Percentiles rank a stretch among this genome's conserved stretches.
Conservation (phyloP, 495 filamentous ascomycete genomes). For the Umbilicaria muhlenbergii region DNA sequence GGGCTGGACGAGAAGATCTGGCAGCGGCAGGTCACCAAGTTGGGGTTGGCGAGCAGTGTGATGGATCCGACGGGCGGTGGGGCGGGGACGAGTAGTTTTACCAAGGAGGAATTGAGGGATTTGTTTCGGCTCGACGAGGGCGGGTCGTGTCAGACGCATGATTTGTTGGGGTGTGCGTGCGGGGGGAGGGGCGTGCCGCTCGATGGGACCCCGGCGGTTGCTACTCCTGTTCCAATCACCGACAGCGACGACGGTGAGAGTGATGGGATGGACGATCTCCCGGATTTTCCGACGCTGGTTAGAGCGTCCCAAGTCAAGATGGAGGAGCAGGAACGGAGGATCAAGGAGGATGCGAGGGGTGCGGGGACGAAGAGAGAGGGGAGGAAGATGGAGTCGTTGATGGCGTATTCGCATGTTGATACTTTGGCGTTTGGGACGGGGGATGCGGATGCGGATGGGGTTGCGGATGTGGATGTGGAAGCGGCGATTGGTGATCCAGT, state of each 20-base stretch:
- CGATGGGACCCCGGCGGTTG: constrained; percentile 1
- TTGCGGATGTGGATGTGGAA: constrained; percentile 25
- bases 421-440: constrained; percentile 19
- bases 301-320: constrained; percentile 47
- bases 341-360: constrained; percentile 19
- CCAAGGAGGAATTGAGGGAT: constrained; percentile 51
- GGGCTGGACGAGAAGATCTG: constrained; percentile 74
- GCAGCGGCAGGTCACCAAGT: constrained; percentile 67
- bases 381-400: constrained; percentile 41
- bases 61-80: constrained; percentile 46
- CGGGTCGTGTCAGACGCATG: constrained; percentile 49
- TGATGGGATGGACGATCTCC: constrained; percentile 24
- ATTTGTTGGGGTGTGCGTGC: constrained; percentile 52
- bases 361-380: constrained; percentile 15
- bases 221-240: no score
- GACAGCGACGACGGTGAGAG: no score
- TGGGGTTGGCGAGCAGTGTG: constrained; percentile 50
- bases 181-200: constrained; percentile 34
- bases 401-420: constrained; percentile 54
- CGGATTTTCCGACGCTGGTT: constrained; percentile 26
- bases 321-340: constrained; percentile 38
- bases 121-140: constrained; percentile 54
- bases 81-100: constrained; percentile 36
- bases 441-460: constrained; percentile 13
- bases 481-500: constrained; percentile 44